Base-by-base conservation (phyloP, 805 yeast genomes). In the Metschnikowia noctiluminum region DNA sequence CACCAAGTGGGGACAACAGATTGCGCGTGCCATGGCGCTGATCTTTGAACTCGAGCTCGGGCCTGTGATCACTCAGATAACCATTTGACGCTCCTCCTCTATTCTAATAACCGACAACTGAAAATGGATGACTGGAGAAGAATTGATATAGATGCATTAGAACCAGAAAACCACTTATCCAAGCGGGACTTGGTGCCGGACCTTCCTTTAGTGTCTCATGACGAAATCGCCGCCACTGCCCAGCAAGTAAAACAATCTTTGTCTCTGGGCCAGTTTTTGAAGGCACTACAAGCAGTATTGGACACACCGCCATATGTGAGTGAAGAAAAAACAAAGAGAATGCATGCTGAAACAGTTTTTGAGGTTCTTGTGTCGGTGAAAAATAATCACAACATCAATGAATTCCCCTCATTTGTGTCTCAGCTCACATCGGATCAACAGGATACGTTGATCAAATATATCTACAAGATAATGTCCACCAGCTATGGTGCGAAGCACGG, bases 111-210 rank as follows among this genome's bases (percentile, higher is more conserved):
- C 6, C 13, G 32, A 30, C 10, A 12, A 30, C 12, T 12, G 13
- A 55, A 37, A 32, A 80, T 81, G 81, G 84, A 80, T 52, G 90
- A 85, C 63, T 87, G 96, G 96, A 86, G 99, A 79, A 83, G 94
- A 78, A 89, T 92, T 59, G 96, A 94, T 66, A 84, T 94, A 46
- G 98, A 94, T 68, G 87, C 89, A 14, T 83, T 82, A 56, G 97
- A 91, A 62, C 87, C 96, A 3, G 96, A 91, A 41, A 79, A 78
- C 58, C 82, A 81, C 59, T 67, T 87, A 53, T 75, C 84, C 31
- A 75, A 76, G 40, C 81, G 78, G 56, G 92, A 87, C 44, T 75
- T 88, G 59, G 68, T 78, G 16, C 84, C 85, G 11, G 75, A 78
- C 54, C 67, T 76, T 38, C 78, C 79, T 8, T 45, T 70, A 75